Evolutionary conservation across 345 rosid genomes (phyloP), one percentile per base, ranked within the genome.

Genomic region (Syzygium jambos): DNA sequence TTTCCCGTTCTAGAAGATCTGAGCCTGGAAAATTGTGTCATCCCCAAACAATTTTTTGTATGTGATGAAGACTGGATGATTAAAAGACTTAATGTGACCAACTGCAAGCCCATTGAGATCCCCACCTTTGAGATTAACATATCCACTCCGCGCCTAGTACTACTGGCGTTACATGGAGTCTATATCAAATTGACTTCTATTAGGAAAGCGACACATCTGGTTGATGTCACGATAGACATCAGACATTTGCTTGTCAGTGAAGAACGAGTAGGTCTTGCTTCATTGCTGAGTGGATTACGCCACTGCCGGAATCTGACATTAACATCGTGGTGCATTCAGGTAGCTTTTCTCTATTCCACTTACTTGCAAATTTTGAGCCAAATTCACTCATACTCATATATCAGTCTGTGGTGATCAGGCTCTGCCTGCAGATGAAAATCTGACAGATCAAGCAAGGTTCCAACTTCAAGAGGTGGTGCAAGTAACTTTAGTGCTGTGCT

Each of bases 261-360:
- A 82, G 77, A 52, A 27, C 84, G 30, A 82, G 56, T 80, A 63
- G 77, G 55, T 63, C 77, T 89, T 84, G 52, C 29, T 78, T 78
- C 89, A 80, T 78, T 87, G 49, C 68, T 87, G 87, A 87, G 8
- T 63, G 86, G 87, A 59, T 63, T 85, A 52, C 15, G 5, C 38
- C 83, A 83, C 55, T 80, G 86, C 38, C 85, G 6, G 84, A 51
- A 87, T 83, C 61, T 89, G 55, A 87, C 87, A 8, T 38, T 89
- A 87, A 78, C 83, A 65, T 80, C 55, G n/a, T 85, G 86, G 68
- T 55, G 87, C 86, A 89, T 89, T 52, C 89, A 85, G 86, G 89
- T 87, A 87, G 30, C 22, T 15, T 51, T 52, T 34, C 51, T 82
- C 56, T 16, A 22, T 61, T 89, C 86, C 85, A 57, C 52, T 80